phyloP scores from a whole-genome alignment of 2,329 filamentous ascomycete species.

The Raffaelea arxii region DNA sequence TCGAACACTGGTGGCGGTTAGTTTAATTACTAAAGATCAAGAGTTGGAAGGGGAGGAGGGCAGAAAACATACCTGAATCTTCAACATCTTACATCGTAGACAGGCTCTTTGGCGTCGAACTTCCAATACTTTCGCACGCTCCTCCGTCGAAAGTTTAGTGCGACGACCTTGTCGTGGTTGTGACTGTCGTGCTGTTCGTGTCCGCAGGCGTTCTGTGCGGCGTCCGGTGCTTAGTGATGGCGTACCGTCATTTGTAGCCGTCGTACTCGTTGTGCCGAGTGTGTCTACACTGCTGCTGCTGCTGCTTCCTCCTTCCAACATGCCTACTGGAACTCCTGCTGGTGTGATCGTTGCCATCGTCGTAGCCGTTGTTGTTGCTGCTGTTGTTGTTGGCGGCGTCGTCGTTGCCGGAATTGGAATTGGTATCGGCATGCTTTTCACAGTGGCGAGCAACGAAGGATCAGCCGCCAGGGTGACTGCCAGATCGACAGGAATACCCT shows the following conservation, averaged over 20 bases:
- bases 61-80: conserved; percentile 16
- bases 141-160: conserved; percentile 14
- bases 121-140: conserved; percentile 15
- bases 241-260: too few species aligned
- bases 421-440: too few species aligned
- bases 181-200: background rate
- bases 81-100: conserved; percentile 19
- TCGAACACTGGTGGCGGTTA: conserved; percentile 16
- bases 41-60: background rate
- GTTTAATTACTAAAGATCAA: background rate
- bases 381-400: background rate
- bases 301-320: too few species aligned
- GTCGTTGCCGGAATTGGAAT: background rate
- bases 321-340: too few species aligned
- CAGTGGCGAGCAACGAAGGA: background rate
- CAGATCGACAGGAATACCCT: background rate
- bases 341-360: too few species aligned
- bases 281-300: too few species aligned
- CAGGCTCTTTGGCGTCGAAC: conserved; percentile 19
- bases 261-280: background rate
- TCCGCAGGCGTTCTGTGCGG: background rate
- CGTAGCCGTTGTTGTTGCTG: background rate
- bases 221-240: too few species aligned
- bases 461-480: background rate
- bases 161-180: conserved; percentile 7